Evolutionary conservation across 1,139 yeast genomes (phyloP).

Genomic region (Blastobotrys ciferrii): DNA sequence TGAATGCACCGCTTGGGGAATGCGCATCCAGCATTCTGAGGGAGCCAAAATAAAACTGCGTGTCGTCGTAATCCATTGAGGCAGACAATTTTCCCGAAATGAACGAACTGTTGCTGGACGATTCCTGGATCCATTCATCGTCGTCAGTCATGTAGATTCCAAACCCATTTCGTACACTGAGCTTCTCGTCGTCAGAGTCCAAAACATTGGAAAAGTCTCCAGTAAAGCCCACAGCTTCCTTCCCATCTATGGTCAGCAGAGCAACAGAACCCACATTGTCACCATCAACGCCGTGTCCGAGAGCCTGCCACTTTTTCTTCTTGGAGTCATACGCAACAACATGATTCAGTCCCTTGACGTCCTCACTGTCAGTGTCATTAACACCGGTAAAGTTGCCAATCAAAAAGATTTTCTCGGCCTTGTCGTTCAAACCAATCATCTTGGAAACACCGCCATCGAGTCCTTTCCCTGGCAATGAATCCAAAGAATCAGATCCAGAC

Average conservation of each 20-base stretch:
- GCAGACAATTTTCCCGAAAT: conserved; percentile 28
- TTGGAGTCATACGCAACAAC: conserved; percentile 33
- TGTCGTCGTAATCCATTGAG: conserved; percentile 15
- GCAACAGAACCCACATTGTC: conserved; percentile 31
- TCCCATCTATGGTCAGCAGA: conserved; percentile 28
- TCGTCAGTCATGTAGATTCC: conserved; percentile 33
- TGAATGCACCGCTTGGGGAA: conserved; percentile 31
- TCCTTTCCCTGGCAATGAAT: conserved; percentile 38
- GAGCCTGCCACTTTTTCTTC: conserved; percentile 25
- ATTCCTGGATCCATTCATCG: conserved; percentile 29
- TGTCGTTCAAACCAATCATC: conserved; percentile 28
- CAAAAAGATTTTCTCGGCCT: conserved; percentile 30
- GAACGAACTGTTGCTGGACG: conserved; percentile 20
- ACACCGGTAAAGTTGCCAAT: conserved; percentile 39
- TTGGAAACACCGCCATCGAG: conserved; percentile 41
- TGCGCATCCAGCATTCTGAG: conserved; percentile 24
- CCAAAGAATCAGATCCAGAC: conserved; percentile 14
- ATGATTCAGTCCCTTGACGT: conserved; percentile 29
- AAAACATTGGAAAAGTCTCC: conserved; percentile 21
- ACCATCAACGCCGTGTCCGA: conserved; percentile 30
- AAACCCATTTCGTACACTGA: conserved; percentile 23
- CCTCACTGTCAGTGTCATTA: conserved; percentile 26
- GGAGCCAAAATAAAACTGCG: conserved; percentile 27
- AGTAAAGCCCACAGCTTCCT: conserved; percentile 42
- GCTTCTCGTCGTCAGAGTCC: conserved; percentile 10